phyloP scores from a whole-genome alignment of 331 rosid genomes.

The Quercus phellos region DNA sequence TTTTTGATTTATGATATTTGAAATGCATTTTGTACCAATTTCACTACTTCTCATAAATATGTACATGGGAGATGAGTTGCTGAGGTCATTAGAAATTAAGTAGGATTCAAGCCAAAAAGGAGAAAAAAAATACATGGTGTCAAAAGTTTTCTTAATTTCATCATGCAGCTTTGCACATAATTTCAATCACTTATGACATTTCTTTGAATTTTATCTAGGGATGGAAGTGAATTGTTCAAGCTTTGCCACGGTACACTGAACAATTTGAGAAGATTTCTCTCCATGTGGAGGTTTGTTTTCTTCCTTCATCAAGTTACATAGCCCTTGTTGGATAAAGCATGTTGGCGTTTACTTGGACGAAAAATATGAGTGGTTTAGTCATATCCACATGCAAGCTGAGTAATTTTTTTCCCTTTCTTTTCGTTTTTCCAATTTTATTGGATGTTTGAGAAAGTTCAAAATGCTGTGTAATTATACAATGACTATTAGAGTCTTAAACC shows the following conservation, averaged over 20 bases:
- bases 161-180: background rate
- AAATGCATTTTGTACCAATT: background rate
- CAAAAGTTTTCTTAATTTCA: background rate
- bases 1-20: background rate
- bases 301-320: constrained; percentile 38
- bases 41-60: background rate
- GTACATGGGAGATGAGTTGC: background rate
- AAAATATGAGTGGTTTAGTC: background rate
- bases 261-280: constrained; percentile 90
- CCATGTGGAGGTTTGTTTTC: constrained; percentile 78
- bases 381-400: background rate
- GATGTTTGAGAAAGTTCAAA: background rate
- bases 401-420: background rate
- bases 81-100: background rate
- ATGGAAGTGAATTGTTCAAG: constrained; percentile 90
- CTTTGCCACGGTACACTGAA: constrained; percentile 91
- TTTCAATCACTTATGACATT: constrained; percentile 4
- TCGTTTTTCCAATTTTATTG: background rate
- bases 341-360: background rate
- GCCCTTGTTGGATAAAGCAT: background rate
- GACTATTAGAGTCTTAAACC: background rate
- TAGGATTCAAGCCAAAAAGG: background rate
- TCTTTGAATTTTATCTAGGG: constrained; percentile 45
- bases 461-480: background rate
- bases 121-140: background rate